Percentiles rank a stretch among this genome's conserved stretches.
Conservation (phyloP, 352 stramenopile species). For the Globisporangium barbulae region DNA sequence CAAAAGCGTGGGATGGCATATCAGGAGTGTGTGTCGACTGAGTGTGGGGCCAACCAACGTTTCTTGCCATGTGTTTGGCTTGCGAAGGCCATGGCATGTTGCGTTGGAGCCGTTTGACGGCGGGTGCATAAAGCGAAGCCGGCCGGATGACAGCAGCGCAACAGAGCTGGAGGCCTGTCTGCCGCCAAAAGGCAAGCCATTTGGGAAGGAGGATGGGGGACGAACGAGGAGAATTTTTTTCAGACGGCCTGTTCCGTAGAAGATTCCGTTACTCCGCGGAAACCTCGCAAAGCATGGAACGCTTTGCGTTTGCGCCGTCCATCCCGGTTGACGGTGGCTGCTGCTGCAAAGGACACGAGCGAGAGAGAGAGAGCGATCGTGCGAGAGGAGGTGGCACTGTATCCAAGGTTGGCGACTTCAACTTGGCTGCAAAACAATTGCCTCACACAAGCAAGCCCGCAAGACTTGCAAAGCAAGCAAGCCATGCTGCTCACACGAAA, state of each 20-base stretch:
- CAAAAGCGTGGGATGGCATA: not conserved
- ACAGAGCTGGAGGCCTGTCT: not conserved
- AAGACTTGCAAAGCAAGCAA: not conserved
- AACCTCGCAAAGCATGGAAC: constrained; percentile 15
- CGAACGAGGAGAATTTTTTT: not conserved
- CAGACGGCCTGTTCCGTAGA: constrained; percentile 21
- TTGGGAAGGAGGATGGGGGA: constrained; percentile 8
- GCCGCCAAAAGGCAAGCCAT: constrained; percentile 9
- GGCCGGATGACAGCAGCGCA: not conserved
- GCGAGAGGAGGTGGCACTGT: not conserved
- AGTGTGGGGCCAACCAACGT: not conserved
- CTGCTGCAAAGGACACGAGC: not conserved
- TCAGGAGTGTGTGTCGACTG: not conserved
- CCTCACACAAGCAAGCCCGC: not conserved
- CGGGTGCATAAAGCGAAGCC: too few relatives aligned
- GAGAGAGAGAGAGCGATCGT: not conserved
- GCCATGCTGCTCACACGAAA: too few relatives aligned
- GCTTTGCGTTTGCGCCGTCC: constrained; percentile 4
- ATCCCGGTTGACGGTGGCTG: constrained; percentile 1
- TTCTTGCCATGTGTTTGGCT: not conserved
- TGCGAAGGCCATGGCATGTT: not conserved
- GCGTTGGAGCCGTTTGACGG: too few relatives aligned
- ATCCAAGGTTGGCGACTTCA: not conserved
- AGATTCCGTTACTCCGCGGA: constrained; percentile 31
- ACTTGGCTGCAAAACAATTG: not conserved